phyloP scores from a whole-genome alignment of 192 early-diverging fungal species.

The Backusella morwellensis region DNA sequence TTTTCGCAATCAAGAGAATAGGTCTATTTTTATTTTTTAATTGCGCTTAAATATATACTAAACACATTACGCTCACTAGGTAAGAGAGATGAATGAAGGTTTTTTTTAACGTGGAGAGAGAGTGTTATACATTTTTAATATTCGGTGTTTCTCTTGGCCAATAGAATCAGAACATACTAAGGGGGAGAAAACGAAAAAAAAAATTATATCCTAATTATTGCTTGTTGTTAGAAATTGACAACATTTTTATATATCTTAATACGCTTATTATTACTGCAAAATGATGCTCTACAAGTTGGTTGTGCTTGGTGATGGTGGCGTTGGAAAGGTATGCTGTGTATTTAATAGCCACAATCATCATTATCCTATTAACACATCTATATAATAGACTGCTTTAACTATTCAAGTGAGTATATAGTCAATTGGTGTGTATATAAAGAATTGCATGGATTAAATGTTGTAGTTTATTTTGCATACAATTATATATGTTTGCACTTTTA shows the following conservation, averaged over 20 bases:
- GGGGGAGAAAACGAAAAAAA: neutral
- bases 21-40: neutral
- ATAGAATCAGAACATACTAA: neutral
- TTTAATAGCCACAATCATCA: neutral
- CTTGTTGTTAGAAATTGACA: neutral
- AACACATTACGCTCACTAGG: slow-evolving; percentile 1
- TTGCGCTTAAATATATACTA: neutral
- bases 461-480: neutral
- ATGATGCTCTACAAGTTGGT: slow-evolving; percentile 98
- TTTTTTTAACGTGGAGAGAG: neutral
- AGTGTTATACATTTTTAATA: neutral
- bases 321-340: slow-evolving; percentile 37
- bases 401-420: slow-evolving; percentile 27
- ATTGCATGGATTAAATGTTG: neutral
- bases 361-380: neutral
- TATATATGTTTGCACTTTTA: neutral
- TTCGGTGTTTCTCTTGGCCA: neutral
- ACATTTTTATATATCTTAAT: neutral
- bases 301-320: slow-evolving; percentile 90
- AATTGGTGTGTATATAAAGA: neutral
- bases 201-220: neutral
- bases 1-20: neutral
- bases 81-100: neutral
- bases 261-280: neutral
- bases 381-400: slow-evolving; percentile 37